Base-by-base conservation (phyloP, 2,329 filamentous ascomycete species). In the Alternaria metachromatica region DNA sequence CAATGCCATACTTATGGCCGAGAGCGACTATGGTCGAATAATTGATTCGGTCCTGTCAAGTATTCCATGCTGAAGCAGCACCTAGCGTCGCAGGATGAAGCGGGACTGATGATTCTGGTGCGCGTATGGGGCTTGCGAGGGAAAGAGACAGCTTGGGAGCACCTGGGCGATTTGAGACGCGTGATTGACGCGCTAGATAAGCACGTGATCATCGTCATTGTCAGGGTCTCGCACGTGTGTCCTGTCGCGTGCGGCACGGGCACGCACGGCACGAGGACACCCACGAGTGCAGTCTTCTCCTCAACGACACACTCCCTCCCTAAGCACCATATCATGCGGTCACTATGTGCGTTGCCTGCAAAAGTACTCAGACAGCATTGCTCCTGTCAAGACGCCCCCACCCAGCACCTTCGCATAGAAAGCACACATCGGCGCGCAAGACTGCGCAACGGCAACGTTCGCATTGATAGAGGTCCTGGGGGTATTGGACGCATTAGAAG, bases 11-110 rank as follows among this genome's bases (percentile, higher is more conserved):
- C 37, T 6, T 18, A 37, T 1, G 37, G 37, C 37, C 9, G n/a
- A 41, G 37, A 41, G 37, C 37, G 9, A 41, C 37, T 9, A 41
- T 37, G 33, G 33, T 7, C 0, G 15, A 2, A 37, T 37, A 9
- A n/a, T 37, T 5, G 1, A 0, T 9, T 37, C 15, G 33, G 13
- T 0, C 1, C n/a, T n/a, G n/a, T 3, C 33, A 37, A 5, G 15
- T 37, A 1, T 37, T 37, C 33, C 37, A 41, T 41, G 0, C 37
- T 3, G 9, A 41, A 41, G n/a, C 37, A 18, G 2, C 37, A 18
- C 37, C 37, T 41, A 10, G 37, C 0, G 0, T 41, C 15, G 37
- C n/a, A 41, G 15, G 8, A 41, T 41, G 37, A 2, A 41, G 37
- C 0, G n/a, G 6, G 37, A 0, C 4, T 41, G 5, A 9, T 37